Base-by-base conservation (phyloP, 2,329 filamentous ascomycete species). In the Atkinsonella texensis region DNA sequence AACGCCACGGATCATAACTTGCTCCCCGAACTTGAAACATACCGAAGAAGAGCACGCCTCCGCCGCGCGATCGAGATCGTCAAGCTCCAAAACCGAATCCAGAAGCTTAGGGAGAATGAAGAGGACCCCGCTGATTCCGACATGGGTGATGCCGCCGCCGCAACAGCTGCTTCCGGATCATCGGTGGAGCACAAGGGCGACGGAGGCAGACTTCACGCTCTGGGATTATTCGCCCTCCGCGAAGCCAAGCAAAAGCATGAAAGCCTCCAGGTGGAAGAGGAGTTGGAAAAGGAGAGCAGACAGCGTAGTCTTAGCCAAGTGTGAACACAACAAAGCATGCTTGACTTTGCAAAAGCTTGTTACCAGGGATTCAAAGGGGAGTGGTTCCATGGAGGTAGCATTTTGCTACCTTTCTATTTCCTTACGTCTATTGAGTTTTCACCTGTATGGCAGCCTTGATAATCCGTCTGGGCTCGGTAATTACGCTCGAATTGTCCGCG, bases 1-100 rank as follows among this genome's bases (percentile, higher is more conserved):
- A 93, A 81, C 56, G 93, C 93, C 56, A 89, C 86, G 55, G 90
- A 97, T 70, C 89, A 96, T 80, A 90, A 98, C 76, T 80, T 98
- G 79, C 74, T 98, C 68, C 93, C 93, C 59, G 93, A 98, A 74
- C 94, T 98, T 75, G 60, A 60, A 60, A 87, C 87, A 70, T 85
- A 89, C 49, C 95, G 93, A 74, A 89, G 94, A 70, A 89, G 89
- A 70, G 88, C 89, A 52, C 89, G 89, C 56, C 85, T 98, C 60
- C 86, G 86, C 68, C 86, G 91, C 57, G 91, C 90, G 62, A 94
- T 98, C 72, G 89, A 97, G 70, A 84, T 95, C 63, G 87, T 97
- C 75, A 96, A 95, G 72, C 81, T 98, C 51, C 83, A 89, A 58
- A 96, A 96, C 72, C 87, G 91, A 57, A 97, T 98, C 72, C 89